Evolutionary conservation across 148 eudicot species (phyloP).

Genomic region (Hydrangea macrophylla): DNA sequence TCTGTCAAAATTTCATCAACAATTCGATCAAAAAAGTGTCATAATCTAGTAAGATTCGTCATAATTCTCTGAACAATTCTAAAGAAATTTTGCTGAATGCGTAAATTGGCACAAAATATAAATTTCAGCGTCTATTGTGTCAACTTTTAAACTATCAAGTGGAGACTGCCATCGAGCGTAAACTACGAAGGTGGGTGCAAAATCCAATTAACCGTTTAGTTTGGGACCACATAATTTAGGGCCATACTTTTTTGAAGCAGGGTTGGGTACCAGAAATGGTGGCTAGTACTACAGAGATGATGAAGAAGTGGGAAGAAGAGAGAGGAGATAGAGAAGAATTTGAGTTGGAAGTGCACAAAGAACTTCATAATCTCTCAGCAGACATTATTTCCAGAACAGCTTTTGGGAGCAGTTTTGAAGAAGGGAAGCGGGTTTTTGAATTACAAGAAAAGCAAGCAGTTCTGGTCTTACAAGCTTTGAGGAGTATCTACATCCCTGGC

Average conservation of each 20-base stretch:
- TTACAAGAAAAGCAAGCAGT: conserved; percentile 61
- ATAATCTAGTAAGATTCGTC: too few species aligned
- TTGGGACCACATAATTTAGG: too few species aligned
- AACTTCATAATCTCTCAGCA: conserved; percentile 59
- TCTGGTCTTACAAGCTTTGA: conserved; percentile 51
- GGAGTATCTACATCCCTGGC: conserved; percentile 77
- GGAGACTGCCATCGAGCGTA: too few species aligned
- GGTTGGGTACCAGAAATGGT: conserved; percentile 85
- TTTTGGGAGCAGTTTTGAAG: conserved; percentile 73
- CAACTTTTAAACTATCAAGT: too few species aligned
- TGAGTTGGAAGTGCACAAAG: conserved; percentile 61
- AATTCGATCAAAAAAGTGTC: too few species aligned
- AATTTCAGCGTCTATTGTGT: too few species aligned
- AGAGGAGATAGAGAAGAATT: conserved; percentile 43
- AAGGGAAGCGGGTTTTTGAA: conserved; percentile 61
- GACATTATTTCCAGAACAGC: conserved; percentile 81
- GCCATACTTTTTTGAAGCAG: conserved; percentile 22
- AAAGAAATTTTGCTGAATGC: too few species aligned
- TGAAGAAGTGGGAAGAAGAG: conserved; percentile 53
- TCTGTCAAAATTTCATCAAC: too few species aligned
- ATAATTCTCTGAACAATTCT: too few species aligned
- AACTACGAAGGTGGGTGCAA: too few species aligned
- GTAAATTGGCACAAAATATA: too few species aligned
- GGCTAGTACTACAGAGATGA: conserved; percentile 35
- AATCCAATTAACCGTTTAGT: too few species aligned